Base-by-base conservation (phyloP, 2,329 filamentous ascomycete species). In the Beauveria varroae region DNA sequence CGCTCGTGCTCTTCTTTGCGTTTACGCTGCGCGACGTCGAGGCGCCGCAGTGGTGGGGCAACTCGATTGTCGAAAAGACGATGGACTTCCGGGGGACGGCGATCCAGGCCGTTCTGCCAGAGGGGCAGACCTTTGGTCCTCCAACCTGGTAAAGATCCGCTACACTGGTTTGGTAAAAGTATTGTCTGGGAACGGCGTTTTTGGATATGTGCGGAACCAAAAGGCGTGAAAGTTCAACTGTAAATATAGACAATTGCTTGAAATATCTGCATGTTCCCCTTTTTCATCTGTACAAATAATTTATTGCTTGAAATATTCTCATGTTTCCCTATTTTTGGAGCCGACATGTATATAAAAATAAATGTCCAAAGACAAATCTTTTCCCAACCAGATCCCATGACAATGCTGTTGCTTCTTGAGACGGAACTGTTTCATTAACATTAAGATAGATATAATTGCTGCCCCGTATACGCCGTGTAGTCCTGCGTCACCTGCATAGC, bases 21-120 rank as follows among this genome's bases (percentile, higher is more conserved):
- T 84, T 91, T 64, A 85, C 85, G 1, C 73, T 91, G 65, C 82
- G 85, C 24, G 74, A 81, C n/a, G 81, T 86, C 46, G 73, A 79
- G 30, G 80, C 87, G 60, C 87, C 88, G 0, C 71, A 73, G 16
- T 91, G 89, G 87, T 90, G 87, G 87, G 86, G 87, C 7, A 89
- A 88, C 61, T 72, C 75, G 0, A 74, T 86, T 2, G 81, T 86
- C 3, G 73, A 72, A 8, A 74, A 79, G 28, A 90, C 87, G 1
- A 78, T 88, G 81, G 87, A 90, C 66, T 79, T 78, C 14, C 70
- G 79, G 66, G 82, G 80, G 12, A 82, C 78, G 1, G 87, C 87
- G 9, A 72, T 89, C n/a, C 80, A 84, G 71, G 73, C 75, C 18
- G 75, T 76, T 10, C 65, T 88, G 12, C 67, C 75, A 0, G 68